Evolutionary conservation across 2,329 filamentous ascomycete genomes (phyloP).

Genomic region (Falciphora oryzae): DNA sequence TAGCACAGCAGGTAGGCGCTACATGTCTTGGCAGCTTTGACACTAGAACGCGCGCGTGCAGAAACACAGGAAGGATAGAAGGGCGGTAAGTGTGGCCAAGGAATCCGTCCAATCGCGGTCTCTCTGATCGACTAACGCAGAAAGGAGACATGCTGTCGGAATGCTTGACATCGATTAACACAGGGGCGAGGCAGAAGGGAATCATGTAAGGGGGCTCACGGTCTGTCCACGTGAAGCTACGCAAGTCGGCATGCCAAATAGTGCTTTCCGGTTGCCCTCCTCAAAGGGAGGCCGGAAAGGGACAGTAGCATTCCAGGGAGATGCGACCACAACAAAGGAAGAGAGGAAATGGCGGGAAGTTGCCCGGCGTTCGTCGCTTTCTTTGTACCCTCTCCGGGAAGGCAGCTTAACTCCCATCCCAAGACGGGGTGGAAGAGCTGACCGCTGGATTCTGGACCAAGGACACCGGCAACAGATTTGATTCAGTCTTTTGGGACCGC

Average conservation of each 20-base stretch:
- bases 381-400: neutral
- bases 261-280: constrained; percentile 1
- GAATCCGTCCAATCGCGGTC: no score
- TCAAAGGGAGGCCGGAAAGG: constrained; percentile 2
- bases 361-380: neutral
- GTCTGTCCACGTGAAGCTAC: neutral
- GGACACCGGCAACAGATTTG: neutral
- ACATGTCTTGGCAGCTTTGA: no score
- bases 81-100: no score
- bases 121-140: neutral
- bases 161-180: no score
- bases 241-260: neutral
- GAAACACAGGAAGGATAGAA: no score
- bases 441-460: neutral
- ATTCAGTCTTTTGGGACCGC: neutral
- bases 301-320: constrained; percentile 2
- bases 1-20: no score
- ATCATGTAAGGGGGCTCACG: neutral
- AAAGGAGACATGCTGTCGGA: neutral
- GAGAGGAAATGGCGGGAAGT: neutral
- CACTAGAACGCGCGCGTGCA: no score
- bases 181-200: neutral
- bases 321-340: neutral
- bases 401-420: neutral
- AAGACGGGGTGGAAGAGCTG: neutral